These are phyloP conservation scores for Mycena alexandri DNA, from an alignment of 768 basidiomycete species.

Conservation along the genomic window DNA sequence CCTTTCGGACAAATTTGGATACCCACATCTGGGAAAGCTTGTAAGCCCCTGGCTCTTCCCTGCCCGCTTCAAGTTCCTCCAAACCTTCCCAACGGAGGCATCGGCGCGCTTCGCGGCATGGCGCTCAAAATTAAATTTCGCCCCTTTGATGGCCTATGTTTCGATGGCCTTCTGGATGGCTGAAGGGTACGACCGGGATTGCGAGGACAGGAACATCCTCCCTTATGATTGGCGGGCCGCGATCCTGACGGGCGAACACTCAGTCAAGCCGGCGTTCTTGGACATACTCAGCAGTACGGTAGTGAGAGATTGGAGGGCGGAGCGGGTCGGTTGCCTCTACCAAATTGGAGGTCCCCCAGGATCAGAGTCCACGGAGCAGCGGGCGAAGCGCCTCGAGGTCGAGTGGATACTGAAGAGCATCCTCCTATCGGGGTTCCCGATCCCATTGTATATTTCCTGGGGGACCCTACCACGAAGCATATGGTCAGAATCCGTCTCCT, in stretches of 20 bases:
- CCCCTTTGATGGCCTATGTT: conserved; percentile 6
- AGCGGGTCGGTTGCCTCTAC: conserved; percentile 9
- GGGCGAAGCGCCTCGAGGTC: background rate
- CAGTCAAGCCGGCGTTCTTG: background rate
- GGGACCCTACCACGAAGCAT: no score
- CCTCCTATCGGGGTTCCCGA: background rate
- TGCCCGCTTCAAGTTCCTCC: conserved; percentile 4
- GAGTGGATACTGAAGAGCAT: background rate
- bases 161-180: background rate
- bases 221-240: background rate
- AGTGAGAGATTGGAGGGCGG: background rate
- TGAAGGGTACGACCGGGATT: background rate
- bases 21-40: background rate
- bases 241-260: background rate
- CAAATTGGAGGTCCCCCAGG: background rate
- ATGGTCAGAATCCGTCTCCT: no score
- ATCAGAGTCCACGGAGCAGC: background rate
- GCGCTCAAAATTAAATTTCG: conserved; percentile 2
- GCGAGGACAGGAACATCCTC: background rate
- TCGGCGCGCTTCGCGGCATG: conserved; percentile 4
- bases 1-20: background rate
- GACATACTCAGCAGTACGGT: background rate
- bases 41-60: conserved; percentile 2
- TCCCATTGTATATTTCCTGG: conserved; percentile 8
- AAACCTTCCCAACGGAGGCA: background rate